Evolutionary conservation across 345 rosid species (phyloP).

Genomic region (Stellera chamaejasme): DNA sequence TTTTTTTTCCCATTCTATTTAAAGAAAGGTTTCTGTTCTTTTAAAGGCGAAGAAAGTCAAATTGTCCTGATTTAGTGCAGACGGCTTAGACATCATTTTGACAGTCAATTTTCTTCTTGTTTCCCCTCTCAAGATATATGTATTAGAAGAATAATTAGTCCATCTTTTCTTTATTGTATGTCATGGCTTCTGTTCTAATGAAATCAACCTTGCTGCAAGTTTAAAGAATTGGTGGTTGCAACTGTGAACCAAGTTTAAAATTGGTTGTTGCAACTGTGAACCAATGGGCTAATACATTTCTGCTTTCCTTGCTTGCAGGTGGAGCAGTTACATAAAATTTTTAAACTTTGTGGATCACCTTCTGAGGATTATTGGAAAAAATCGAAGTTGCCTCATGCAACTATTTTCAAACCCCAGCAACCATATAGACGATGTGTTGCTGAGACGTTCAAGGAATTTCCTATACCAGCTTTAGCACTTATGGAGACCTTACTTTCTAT

Average conservation of each 20-base stretch:
- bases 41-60: too few relatives aligned
- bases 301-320: conserved; percentile 43
- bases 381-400: conserved; percentile 95
- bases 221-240: too few relatives aligned
- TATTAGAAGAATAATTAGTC: not conserved
- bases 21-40: too few relatives aligned
- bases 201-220: too few relatives aligned
- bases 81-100: too few relatives aligned
- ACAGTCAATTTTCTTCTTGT: too few relatives aligned
- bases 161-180: not conserved
- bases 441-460: conserved; percentile 93
- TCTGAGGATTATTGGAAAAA: conserved; percentile 92
- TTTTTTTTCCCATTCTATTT: too few relatives aligned
- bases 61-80: too few relatives aligned
- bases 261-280: too few relatives aligned
- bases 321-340: conserved; percentile 97
- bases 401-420: conserved; percentile 94
- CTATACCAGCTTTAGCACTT: conserved; percentile 75
- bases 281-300: too few relatives aligned
- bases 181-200: too few relatives aligned
- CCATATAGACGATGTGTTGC: conserved; percentile 89
- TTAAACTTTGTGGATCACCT: conserved; percentile 98
- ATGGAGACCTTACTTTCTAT: conserved; percentile 82
- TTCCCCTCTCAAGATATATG: not conserved
- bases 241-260: too few relatives aligned